Base-by-base conservation (phyloP, 2,329 filamentous ascomycete species). In the Fusarium concolor region DNA sequence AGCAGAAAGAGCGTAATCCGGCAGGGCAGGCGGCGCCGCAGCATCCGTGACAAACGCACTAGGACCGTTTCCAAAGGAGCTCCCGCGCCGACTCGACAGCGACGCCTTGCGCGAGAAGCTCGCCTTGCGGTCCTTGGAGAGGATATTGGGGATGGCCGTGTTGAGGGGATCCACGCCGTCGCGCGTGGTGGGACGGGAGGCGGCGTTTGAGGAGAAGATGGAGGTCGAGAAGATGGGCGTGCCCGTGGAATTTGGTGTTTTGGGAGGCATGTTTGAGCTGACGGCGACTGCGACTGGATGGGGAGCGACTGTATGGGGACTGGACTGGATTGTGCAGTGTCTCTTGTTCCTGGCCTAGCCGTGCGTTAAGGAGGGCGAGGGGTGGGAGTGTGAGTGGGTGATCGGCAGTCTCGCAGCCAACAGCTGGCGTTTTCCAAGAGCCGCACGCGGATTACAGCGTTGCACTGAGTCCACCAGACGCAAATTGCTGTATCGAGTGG, bases 51-150 rank as follows among this genome's bases (percentile, higher is more conserved):
- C 75, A 65, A 81, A 74, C 67, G 77, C 75, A 71, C 76, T 76
- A 26, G 75, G 70, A 6, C 71, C 68, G 65, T 76, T 78, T 63
- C 82, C 79, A 59, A 79, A 81, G 49, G 78, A 79, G 59, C 76
- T 79, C 53, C 78, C 76, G 45, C 82, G 78, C 10, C 81, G 78
- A 11, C 82, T 80, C 24, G 82, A 83, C 62, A 87, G 81, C 42
- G 86, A 87, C 10, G 85, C 67, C 73, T 86, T 87, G 70, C 85
- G 86, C 56, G 81, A 79, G 73, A 87, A 85, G 43, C 85, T 87
- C 24, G 81, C 76, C 71, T 84, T 83, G 78, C 85, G 81, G 69
- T 84, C 83, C 75, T 85, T 82, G 76, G 75, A 73, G 54, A 78
- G 68, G 52, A 78, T 62, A 71, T 75, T 77, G 29, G 72, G 41